Conservation (phyloP, 1,284 basidiomycete species). For the Caloboletus firmus region DNA sequence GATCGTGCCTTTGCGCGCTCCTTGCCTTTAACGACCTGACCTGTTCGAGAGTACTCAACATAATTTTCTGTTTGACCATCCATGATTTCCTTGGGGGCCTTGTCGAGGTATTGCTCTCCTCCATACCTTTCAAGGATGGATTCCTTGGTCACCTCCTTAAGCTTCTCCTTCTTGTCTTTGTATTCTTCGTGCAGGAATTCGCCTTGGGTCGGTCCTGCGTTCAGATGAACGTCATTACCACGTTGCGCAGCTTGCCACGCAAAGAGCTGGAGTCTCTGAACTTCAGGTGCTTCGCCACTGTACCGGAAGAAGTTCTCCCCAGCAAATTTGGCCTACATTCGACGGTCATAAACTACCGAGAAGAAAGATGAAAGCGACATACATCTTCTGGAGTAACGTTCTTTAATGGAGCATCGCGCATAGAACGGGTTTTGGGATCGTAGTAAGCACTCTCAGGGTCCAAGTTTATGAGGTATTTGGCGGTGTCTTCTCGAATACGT, state of each 20-base stretch:
- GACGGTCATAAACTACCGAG: slow-evolving; percentile 9
- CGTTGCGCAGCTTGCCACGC: slow-evolving; percentile 95
- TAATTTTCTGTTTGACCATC: slow-evolving; percentile 97
- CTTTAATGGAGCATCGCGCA: slow-evolving; percentile 93
- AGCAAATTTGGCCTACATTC: slow-evolving; percentile 77
- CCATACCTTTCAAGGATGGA: slow-evolving; percentile 91
- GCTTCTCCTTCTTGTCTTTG: slow-evolving; percentile 87
- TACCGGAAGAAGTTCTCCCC: slow-evolving; percentile 95
- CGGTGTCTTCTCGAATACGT: slow-evolving; percentile 98
- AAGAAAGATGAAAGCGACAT: slow-evolving; percentile 28
- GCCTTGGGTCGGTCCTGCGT: slow-evolving; percentile 95
- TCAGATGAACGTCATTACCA: slow-evolving; percentile 93
- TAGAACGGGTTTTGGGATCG: slow-evolving; percentile 98
- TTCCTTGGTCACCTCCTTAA: slow-evolving; percentile 84
- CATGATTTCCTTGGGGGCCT: slow-evolving; percentile 84
- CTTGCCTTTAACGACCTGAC: slow-evolving; percentile 89
- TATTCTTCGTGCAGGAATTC: slow-evolving; percentile 91
- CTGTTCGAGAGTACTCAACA: slow-evolving; percentile 93
- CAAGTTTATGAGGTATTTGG: slow-evolving; percentile 97
- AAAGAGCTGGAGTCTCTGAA: slow-evolving; percentile 92
- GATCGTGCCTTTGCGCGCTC: slow-evolving; percentile 83
- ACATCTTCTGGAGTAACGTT: slow-evolving; percentile 84
- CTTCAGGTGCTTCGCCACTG: slow-evolving; percentile 88
- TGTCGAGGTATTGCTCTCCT: slow-evolving; percentile 90
- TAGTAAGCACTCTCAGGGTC: slow-evolving; percentile 97